Base-by-base conservation (phyloP, 2,329 filamentous ascomycete species). In the Aspergillus fumigatiaffinis region DNA sequence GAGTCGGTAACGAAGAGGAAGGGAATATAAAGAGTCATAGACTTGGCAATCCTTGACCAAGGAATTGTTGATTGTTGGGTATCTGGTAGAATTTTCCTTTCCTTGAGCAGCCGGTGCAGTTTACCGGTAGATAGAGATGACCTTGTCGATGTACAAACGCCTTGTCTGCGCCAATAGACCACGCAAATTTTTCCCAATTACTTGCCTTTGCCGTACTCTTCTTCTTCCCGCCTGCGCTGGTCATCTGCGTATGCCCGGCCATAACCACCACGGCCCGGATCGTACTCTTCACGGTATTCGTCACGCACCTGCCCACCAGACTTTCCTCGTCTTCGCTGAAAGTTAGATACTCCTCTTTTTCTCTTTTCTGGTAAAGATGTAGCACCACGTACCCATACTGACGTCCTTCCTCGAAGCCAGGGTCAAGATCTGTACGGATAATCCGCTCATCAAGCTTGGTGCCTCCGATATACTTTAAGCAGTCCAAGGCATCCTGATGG, bases 391-490 rank as follows among this genome's bases (percentile, higher is more conserved):
- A 82, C 77, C 92, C 94, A 73, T 97, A 99, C 78, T 99, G 94
- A 59, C 94, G 85, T 6, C 94, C 94, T 79, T 99, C 94, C 66
- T 92, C 87, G 67, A 99, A 99, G 2, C 94, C 94, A 32, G 95
- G 92, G 71, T 99, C 94, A 51, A 97, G 77, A 78, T 99, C 94
- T 25, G 93, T 96, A 59, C 94, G 84, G 71, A 99, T 97, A 71
- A 99, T 88, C 67, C 94, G 87, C 82, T 99, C 94, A 75, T 99
- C 94, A 49, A 99, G 84, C 80, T 99, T 99, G 38, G 94, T 99
- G 57, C 94, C 94, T 55, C 94, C 94, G 69, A 99, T 88, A 74
- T 97, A 99, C 78, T 97, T 99, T 87, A 99, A 88, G 77, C 93
- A 97, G 74, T 99, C 94, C 51, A 99, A 83, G 8, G 94, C 94